A percentile compares a stretch with the other conserved stretches of the same genome.
Evolutionary conservation across 257 asterid species (phyloP).

Genomic region (Przewalskia tangutica): DNA sequence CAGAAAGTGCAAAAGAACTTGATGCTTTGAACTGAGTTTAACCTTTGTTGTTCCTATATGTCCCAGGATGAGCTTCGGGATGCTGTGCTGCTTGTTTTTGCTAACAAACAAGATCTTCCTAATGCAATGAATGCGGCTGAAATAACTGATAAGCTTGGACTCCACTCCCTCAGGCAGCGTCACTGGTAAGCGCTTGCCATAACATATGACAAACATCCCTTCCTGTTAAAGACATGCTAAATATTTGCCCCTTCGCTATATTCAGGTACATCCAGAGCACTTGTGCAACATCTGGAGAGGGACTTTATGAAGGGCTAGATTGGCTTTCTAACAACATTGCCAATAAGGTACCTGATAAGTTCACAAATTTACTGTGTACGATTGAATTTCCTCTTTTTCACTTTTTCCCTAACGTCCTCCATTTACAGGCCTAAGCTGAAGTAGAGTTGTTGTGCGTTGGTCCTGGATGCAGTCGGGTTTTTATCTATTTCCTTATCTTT

Average conservation of each 20-base stretch:
- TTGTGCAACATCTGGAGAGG: constrained; percentile 4
- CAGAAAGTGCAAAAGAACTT: not conserved
- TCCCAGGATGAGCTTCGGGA: constrained; percentile 71
- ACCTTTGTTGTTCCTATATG: not conserved
- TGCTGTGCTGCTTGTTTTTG: constrained; percentile 78
- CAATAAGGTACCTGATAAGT: not conserved
- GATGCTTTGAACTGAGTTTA: not conserved
- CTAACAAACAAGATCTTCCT: constrained; percentile 93
- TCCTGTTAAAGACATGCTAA: not conserved
- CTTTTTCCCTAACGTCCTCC: not conserved
- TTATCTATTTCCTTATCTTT: not conserved
- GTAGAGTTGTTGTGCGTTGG: not conserved
- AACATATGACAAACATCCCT: not conserved
- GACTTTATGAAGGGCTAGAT: not conserved
- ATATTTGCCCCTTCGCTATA: not conserved
- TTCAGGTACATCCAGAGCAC: not conserved
- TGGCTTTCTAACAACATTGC: not conserved
- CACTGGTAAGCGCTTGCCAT: constrained; percentile 42
- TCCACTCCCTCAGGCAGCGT: constrained; percentile 84
- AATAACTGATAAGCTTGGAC: constrained; percentile 84
- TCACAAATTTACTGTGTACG: not conserved
- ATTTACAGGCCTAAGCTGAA: not conserved
- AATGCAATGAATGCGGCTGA: constrained; percentile 94
- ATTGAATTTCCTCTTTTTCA: not conserved
- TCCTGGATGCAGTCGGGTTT: constrained; percentile 4